Evolutionary conservation across 768 basidiomycete species (phyloP), one percentile per base, ranked within the genome.

Genomic region (Royoungia palumana): DNA sequence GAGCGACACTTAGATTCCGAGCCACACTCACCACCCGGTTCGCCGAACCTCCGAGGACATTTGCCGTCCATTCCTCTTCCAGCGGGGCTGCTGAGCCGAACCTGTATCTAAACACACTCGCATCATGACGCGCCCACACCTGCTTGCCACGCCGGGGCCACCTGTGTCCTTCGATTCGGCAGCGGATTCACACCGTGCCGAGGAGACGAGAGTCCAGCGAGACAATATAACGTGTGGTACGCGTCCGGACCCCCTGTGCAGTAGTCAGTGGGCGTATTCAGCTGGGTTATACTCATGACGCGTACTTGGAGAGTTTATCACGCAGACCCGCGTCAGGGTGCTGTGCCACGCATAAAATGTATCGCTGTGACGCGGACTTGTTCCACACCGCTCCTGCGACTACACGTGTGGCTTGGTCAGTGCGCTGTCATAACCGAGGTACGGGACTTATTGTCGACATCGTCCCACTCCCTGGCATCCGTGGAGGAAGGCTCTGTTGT

Each of bases 241-340:
- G 90, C 78, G 63, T 99, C 96, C n/a, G 94, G 72, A n/a, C 69
- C 68, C n/a, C 68, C 93, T 94, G 55, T 16, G 14, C 14, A 12
- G 24, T 16, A 25, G n/a, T 14, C 37, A 21, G 5, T 20, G 9
- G 14, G 27, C 4, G 20, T 14, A 8, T 20, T 13, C 7, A 14
- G 16, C 17, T 12, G 12, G 25, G 8, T 14, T 1, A 14, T n/a
- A 30, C 16, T 13, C 32, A 5, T 8, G 3, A 14, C 6, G 32
- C 80, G 45, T 66, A 90, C 89, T 96, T 97, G 34, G 91, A 90
- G 13, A 96, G 96, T 63, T 99, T 99, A 63, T 99, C 96, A 20
- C 93, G 75, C 43, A 98, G 67, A 14, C 96, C 96, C 7, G 93
- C 94, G 0, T 83, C 77, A 2, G 85, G 82, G 53, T 86, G 81